phyloP scores from a whole-genome alignment of 2,329 filamentous ascomycete genomes.

The Botrytis porri region DNA sequence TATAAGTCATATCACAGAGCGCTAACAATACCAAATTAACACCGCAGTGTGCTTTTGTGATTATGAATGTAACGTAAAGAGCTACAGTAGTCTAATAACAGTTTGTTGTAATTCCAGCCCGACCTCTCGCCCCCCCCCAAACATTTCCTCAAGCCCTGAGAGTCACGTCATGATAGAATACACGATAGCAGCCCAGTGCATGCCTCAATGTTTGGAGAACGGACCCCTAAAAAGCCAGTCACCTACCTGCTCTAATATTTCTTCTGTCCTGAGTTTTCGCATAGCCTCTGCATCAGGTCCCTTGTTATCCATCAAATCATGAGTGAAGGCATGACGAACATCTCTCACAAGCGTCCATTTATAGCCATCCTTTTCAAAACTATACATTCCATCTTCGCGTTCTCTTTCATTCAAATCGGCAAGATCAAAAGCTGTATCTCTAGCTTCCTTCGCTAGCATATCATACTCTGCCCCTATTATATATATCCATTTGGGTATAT shows the following conservation, averaged over 20 bases:
- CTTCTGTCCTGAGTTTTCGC: slow-evolving; percentile 19
- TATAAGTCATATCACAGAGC: background rate
- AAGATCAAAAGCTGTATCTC: slow-evolving; percentile 23
- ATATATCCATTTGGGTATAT: slow-evolving; percentile 29
- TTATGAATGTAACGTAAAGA: background rate
- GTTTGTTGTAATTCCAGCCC: background rate
- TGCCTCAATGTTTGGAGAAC: slow-evolving; percentile 17
- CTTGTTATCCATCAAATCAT: slow-evolving; percentile 23
- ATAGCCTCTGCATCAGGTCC: slow-evolving; percentile 21
- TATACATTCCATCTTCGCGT: slow-evolving; percentile 18
- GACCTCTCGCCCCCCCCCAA: background rate
- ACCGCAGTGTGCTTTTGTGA: background rate
- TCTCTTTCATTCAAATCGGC: slow-evolving; percentile 20
- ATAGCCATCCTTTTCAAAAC: slow-evolving; percentile 26
- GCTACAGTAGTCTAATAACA: background rate
- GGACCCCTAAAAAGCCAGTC: slow-evolving; percentile 27
- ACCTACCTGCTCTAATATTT: slow-evolving; percentile 25
- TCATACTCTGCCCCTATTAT: slow-evolving; percentile 27
- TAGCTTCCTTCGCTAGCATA: slow-evolving; percentile 27
- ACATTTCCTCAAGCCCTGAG: background rate
- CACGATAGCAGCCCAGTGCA: background rate
- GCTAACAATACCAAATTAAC: background rate
- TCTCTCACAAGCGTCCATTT: slow-evolving; percentile 26
- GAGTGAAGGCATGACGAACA: slow-evolving; percentile 28
- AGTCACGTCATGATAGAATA: background rate